A percentile compares a stretch with the other conserved stretches of the same genome.
Evolutionary conservation across 805 yeast genomes (phyloP).

Genomic region (Metschnikowia shivogae): DNA sequence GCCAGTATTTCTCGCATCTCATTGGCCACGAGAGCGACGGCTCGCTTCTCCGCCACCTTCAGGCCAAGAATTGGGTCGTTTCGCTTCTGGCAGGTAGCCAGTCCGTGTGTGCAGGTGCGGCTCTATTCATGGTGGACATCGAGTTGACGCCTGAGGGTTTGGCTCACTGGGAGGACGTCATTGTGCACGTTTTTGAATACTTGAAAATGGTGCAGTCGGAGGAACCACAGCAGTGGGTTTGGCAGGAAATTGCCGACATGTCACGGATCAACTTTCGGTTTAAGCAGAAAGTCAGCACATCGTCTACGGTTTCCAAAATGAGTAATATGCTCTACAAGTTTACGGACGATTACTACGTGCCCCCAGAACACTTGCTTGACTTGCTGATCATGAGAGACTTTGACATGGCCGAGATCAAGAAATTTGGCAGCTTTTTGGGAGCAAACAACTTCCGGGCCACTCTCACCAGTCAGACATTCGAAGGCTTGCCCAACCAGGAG

Average conservation of each 20-base stretch:
- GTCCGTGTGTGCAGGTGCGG: constrained; percentile 61
- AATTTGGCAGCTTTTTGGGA: constrained; percentile 46
- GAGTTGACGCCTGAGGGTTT: constrained; percentile 77
- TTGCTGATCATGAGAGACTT: constrained; percentile 53
- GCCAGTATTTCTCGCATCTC: constrained; percentile 69
- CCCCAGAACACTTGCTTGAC: constrained; percentile 61
- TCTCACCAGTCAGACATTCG: constrained; percentile 50
- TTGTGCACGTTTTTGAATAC: constrained; percentile 65
- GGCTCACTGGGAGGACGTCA: constrained; percentile 55
- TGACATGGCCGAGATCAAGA: constrained; percentile 49
- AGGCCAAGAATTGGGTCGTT: constrained; percentile 71
- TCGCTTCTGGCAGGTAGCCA: constrained; percentile 71
- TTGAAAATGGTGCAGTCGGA: constrained; percentile 51
- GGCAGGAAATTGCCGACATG: constrained; percentile 68
- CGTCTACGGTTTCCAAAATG: constrained; percentile 66
- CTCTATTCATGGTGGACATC: constrained; percentile 62
- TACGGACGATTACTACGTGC: constrained; percentile 39
- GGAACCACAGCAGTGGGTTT: constrained; percentile 75
- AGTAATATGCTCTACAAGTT: constrained; percentile 58
- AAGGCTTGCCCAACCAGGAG: constrained; percentile 49
- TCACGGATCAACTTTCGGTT: constrained; percentile 71
- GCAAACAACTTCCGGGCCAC: constrained; percentile 59
- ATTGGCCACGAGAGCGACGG: constrained; percentile 94
- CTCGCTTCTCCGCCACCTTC: constrained; percentile 67
- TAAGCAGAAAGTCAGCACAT: constrained; percentile 69